Percentiles rank a stretch among this genome's conserved stretches.
Conservation (phyloP, 441 rosid genomes). For the Populus trichocarpa region DNA sequence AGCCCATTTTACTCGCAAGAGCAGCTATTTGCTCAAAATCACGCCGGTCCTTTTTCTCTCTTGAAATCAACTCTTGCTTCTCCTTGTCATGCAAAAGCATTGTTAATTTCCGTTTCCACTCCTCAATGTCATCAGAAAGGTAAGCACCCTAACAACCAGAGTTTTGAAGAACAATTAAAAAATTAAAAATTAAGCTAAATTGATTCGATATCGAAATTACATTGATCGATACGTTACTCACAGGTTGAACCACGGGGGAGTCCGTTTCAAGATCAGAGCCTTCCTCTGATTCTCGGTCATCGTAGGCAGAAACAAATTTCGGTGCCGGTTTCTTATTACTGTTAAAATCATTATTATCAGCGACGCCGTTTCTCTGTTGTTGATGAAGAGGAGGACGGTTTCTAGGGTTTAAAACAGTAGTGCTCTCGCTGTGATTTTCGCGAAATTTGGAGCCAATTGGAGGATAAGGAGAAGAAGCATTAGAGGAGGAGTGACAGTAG, state of each 20-base stretch:
- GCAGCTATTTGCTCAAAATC: conserved; percentile 74
- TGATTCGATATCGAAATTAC: background rate
- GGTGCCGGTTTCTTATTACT: conserved; percentile 1
- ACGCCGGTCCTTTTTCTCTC: conserved; percentile 81
- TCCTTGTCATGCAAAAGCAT: conserved; percentile 48
- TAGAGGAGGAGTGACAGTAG: conserved; percentile 22
- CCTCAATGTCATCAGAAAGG: conserved; percentile 41
- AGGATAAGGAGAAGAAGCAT: conserved; percentile 8
- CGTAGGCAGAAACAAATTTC: conserved; percentile 27
- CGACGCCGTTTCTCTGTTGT: conserved; percentile 10
- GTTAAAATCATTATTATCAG: background rate
- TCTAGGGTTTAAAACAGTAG: conserved; percentile 24
- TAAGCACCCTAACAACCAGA: conserved; percentile 36
- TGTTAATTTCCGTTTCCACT: conserved; percentile 61
- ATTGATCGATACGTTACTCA: conserved; percentile 24
- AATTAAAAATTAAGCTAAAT: background rate
- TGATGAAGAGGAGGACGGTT: conserved; percentile 16
- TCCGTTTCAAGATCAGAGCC: conserved; percentile 43
- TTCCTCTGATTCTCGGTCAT: conserved; percentile 34
- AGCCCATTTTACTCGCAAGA: conserved; percentile 69
- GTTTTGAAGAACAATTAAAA: background rate
- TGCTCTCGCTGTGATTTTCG: conserved; percentile 17
- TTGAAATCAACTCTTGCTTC: conserved; percentile 71
- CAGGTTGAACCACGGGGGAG: conserved; percentile 20
- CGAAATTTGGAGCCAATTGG: conserved; percentile 22